Base-by-base conservation (phyloP, 768 basidiomycete species). In the Suillus subaureus region DNA sequence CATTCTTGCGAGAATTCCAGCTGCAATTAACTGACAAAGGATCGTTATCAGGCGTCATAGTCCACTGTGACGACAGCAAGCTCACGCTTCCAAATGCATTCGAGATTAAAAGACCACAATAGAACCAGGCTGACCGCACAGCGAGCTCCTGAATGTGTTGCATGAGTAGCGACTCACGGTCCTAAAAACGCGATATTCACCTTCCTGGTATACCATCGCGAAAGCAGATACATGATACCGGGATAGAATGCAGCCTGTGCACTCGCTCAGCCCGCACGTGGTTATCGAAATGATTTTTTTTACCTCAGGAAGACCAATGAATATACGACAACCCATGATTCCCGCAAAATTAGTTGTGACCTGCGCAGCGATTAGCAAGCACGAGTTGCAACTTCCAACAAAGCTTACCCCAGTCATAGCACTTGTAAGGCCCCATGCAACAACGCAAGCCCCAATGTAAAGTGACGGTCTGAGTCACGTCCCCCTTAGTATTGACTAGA, bases 1-100 rank as follows among this genome's bases (percentile, higher is more conserved):
- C 90, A 92, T 89, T 51, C 81, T 82, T 1, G 81, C 78, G 18
- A 94, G 80, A 62, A 92, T 89, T 13, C 89, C 91, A n/a, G 90
- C 90, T 18, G 90, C 92, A 70, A 92, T 85, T 8, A 91, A 73
- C 86, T 90, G 66, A 23, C 33, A 42, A 67, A 28, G 23, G 31
- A 33, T 13, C 11, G 31, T 37, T 54, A 55, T 39, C 39, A 1
- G 23, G 31, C 18, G 35, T 8, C 28, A 33, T 35, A 18, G 37
- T 28, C 9, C n/a, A 49, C 31, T n/a, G 40, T 21, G 56, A 47
- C 26, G 26, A 35, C 35, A 58, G 16, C 5, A n/a, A 16, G 71
- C 85, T 71, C 63, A 89, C 88, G 54, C 84, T 80, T 54, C 89
- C 88, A 68, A 90, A 89, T 6, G 90, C 89, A 71, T 89, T 88